Base-by-base conservation (phyloP, 192 early-diverging fungal species). In the Coemansia interrupta region DNA sequence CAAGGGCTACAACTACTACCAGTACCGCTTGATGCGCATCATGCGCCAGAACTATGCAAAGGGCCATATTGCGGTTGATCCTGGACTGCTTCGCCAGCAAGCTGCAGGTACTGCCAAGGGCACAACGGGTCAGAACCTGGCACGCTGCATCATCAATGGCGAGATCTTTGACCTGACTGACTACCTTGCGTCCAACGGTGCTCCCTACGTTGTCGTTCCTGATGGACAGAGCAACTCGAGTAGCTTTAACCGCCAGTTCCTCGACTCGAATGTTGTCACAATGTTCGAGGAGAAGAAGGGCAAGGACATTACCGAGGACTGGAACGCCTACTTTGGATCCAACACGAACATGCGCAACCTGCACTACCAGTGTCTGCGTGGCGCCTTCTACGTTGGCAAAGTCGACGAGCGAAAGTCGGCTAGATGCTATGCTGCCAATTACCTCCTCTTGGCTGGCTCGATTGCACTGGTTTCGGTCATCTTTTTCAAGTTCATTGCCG, bases 401-500 rank as follows among this genome's bases (percentile, higher is more conserved):
- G 84, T 92, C 5, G 94, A 97, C 66, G 49, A 80, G 30, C 89
- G 94, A 40, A 89, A 86, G 29, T 86, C 87, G 41, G 47, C 87
- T 41, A 68, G 72, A 49, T 87, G 90, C 80, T 68, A 90, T 38
- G 87, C 88, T 40, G 81, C 93, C 20, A 84, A 88, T 59, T 95
- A 94, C 58, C 81, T 97, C 54, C 59, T 95, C 54, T 77, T 92
- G 50, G 83, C 87, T 17, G 82, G 86, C 36, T 89, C 95, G 15
- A 84, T 84, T 52, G 75, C 92, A 38, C 82, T 97, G 69, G 90
- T 90, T 4, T 82, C 80, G 23, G 85, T 95, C 14, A 89, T 96
- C 54, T 74, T 89, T 42, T 89, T 96, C 82, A 95, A 95, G 79
- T 96, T 96, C 63, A 76, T 96, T 60, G 92, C 94, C 12, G 92